phyloP scores from a whole-genome alignment of 1,139 yeast genomes.

The Saccharomyces hybrid region DNA sequence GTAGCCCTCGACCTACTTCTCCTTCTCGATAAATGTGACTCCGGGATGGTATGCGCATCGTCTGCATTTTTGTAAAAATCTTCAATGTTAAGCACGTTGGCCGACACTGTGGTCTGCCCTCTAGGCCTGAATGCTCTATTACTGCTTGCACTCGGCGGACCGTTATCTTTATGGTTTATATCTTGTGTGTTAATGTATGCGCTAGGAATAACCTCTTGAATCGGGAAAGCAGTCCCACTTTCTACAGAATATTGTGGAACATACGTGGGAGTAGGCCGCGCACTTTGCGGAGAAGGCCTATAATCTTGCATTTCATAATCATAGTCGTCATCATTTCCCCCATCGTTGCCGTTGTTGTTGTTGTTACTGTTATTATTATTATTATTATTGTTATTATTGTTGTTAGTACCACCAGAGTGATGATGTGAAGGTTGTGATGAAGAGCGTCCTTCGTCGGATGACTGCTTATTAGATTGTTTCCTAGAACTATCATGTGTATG shows the following conservation, averaged over 20 bases:
- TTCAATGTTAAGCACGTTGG: constrained; percentile 18
- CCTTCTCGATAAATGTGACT: constrained; percentile 1
- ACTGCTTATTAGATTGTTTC: background rate
- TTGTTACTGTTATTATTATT: background rate
- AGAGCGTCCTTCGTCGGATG: background rate
- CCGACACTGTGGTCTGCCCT: constrained; percentile 15
- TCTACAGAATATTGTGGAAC: constrained; percentile 23
- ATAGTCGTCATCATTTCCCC: constrained; percentile 16
- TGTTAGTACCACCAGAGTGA: constrained; percentile 1
- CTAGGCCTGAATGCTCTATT: constrained; percentile 1
- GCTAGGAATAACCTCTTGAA: constrained; percentile 30
- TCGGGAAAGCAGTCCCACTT: constrained; percentile 16
- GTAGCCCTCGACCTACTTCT: constrained; percentile 1
- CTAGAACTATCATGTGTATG: background rate
- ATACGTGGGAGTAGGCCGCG: constrained; percentile 18
- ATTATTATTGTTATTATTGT: constrained; percentile 5
- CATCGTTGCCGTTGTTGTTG: constrained; percentile 7
- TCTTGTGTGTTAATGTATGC: constrained; percentile 19
- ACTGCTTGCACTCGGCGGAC: constrained; percentile 4
- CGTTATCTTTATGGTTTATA: background rate
- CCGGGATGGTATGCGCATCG: constrained; percentile 1
- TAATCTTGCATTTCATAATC: constrained; percentile 25
- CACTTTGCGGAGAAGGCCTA: constrained; percentile 15
- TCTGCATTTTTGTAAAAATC: constrained; percentile 8
- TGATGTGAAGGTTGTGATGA: background rate